Base-by-base conservation (phyloP, 2,329 filamentous ascomycete genomes). In the Neonectria coccinea region DNA sequence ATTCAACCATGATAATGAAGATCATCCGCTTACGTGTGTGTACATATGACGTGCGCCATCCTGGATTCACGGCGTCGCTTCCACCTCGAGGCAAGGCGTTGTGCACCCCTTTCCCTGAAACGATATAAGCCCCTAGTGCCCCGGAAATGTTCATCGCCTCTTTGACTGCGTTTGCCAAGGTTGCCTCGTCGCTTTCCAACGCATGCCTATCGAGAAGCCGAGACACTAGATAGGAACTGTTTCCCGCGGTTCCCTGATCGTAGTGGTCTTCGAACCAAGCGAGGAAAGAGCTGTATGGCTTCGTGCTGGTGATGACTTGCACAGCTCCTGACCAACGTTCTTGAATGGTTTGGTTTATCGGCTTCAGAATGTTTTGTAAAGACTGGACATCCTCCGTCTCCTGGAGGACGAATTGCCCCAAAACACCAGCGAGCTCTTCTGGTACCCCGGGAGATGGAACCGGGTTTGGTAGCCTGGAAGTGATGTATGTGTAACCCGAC, bases 31-130 rank as follows among this genome's bases (percentile, higher is more conserved):
- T 72, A 83, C 83, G 67, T 0, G 76, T 67, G 55, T 84, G 82
- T 3, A 81, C 72, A 18, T 80, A 79, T 0, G 82, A 77, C 12
- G 69, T 80, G 16, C 86, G 78, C 85, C 85, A 89, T 0, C 83
- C 83, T 0, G 85, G 85, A 41, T 82, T 81, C 2, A 85, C 79
- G 0, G 84, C 76, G 31, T 84, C 82, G 45, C 80, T 75, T 0
- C 82, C 83, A 0, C 83, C 84, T 18, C 80, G 73, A 0, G 83
- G 81, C 33, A 75, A 72, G 2, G 82, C 83, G 45, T 85, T 70
- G 0, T 77, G 73, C 1, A 84, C 79, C 0, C 81, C 84, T 36
- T 80, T 79, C 0, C 84, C 83, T 2, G 78, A 76, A 0, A 86
- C 80, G 3, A 85, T 66, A 59, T 77, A 81, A 0, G 77, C 76